Percentiles rank a stretch among this genome's conserved stretches.
Conservation (phyloP, 1,284 basidiomycete genomes). For the Earliella scabrosa region DNA sequence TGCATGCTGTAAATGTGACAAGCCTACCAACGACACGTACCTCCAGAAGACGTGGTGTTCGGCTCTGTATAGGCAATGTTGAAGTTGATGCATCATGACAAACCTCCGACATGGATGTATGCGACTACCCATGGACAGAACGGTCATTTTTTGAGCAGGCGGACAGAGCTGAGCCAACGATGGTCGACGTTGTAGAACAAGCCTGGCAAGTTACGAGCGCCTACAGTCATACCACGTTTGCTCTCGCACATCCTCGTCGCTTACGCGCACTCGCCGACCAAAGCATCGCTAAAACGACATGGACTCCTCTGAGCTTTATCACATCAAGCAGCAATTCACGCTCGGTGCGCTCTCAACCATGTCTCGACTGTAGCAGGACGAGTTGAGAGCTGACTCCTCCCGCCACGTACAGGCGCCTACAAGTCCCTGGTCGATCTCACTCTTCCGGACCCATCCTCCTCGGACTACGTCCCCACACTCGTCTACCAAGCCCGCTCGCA, state of each 20-base stretch:
- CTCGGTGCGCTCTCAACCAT: slow-evolving; percentile 55
- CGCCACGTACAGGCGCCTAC: slow-evolving; percentile 59
- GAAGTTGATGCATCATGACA: too few relatives aligned
- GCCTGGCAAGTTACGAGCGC: too few relatives aligned
- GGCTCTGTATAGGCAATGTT: too few relatives aligned
- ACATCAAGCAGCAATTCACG: slow-evolving; percentile 85
- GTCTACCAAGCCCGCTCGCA: slow-evolving; percentile 86
- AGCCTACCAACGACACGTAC: too few relatives aligned
- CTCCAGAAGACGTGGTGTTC: too few relatives aligned
- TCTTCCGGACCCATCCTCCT: slow-evolving; percentile 63
- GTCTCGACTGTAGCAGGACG: background rate
- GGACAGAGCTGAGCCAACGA: too few relatives aligned
- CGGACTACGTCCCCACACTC: slow-evolving; percentile 66
- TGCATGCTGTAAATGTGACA: too few relatives aligned
- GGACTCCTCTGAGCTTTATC: slow-evolving; percentile 84
- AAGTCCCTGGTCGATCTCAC: slow-evolving; percentile 56
- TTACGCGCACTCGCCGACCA: background rate
- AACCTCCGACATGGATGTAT: too few relatives aligned
- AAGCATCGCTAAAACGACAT: slow-evolving; percentile 40
- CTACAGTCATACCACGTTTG: background rate
- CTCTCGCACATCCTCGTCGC: background rate
- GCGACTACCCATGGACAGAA: too few relatives aligned
- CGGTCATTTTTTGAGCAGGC: too few relatives aligned
- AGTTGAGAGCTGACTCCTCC: slow-evolving; percentile 15
- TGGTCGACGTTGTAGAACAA: too few relatives aligned